phyloP scores from a whole-genome alignment of 108 stramenopile genomes.

The Cylindrotheca fusiformis region DNA sequence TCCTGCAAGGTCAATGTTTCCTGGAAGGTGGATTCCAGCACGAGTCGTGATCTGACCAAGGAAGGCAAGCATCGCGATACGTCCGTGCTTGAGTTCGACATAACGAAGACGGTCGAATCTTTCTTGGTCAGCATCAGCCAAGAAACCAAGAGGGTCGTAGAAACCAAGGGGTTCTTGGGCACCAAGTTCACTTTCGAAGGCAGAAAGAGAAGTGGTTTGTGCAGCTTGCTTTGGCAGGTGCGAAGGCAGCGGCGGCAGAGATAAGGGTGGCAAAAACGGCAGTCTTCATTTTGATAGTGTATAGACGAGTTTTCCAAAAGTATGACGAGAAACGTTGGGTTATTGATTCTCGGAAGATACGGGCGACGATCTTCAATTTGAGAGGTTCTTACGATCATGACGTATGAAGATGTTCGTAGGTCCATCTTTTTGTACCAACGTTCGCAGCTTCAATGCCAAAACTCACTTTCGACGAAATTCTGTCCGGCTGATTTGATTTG shows the following conservation, averaged over 20 bases:
- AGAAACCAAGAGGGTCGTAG: slow-evolving; percentile 84
- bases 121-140: slow-evolving; percentile 49
- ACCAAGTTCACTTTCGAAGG: slow-evolving; percentile 83
- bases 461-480: no score
- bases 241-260: slow-evolving; percentile 62
- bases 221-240: slow-evolving; percentile 42
- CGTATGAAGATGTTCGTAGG: background rate
- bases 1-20: slow-evolving; percentile 49
- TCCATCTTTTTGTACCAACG: no score
- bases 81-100: slow-evolving; percentile 78
- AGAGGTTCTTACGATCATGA: background rate
- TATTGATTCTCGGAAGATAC: background rate
- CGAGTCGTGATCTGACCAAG: slow-evolving; percentile 56
- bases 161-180: slow-evolving; percentile 88
- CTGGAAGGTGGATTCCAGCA: slow-evolving; percentile 70
- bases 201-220: slow-evolving; percentile 42
- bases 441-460: no score
- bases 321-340: background rate
- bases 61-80: slow-evolving; percentile 72
- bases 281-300: slow-evolving; percentile 45
- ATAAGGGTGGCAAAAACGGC: slow-evolving; percentile 57
- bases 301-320: background rate
- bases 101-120: slow-evolving; percentile 60
- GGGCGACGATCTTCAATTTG: background rate
- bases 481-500: no score